Evolutionary conservation across 805 yeast species (phyloP).

Genomic region (Kluyveromyces lactis): DNA sequence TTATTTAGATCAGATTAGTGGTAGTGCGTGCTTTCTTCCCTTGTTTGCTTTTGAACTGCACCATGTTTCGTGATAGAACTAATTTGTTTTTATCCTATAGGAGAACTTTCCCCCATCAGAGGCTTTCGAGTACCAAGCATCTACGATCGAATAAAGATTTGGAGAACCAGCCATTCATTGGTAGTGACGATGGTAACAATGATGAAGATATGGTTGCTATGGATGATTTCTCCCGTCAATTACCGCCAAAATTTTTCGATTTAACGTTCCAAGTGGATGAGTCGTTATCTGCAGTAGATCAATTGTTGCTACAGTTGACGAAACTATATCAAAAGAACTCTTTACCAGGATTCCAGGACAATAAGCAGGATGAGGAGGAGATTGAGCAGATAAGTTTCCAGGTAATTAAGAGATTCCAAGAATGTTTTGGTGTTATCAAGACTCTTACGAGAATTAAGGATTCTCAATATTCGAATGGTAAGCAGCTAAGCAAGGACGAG

Average conservation of each 20-base stretch:
- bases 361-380: slow-evolving; percentile 61
- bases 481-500: slow-evolving; percentile 35
- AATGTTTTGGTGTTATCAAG: slow-evolving; percentile 69
- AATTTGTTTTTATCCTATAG: slow-evolving; percentile 82
- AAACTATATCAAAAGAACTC: slow-evolving; percentile 71
- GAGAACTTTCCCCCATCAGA: slow-evolving; percentile 74
- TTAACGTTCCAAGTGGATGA: slow-evolving; percentile 65
- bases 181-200: slow-evolving; percentile 25
- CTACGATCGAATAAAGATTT: slow-evolving; percentile 16
- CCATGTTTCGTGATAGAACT: slow-evolving; percentile 92
- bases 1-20: no score
- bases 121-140: slow-evolving; percentile 15
- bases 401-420: slow-evolving; percentile 70
- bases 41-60: no score
- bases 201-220: slow-evolving; percentile 26
- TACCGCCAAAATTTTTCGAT: slow-evolving; percentile 77
- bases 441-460: slow-evolving; percentile 42
- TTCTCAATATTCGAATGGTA: slow-evolving; percentile 31
- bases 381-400: slow-evolving; percentile 72
- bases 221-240: slow-evolving; percentile 36
- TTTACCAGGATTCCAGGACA: slow-evolving; percentile 82
- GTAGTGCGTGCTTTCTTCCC: no score
- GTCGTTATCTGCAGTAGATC: slow-evolving; percentile 43
- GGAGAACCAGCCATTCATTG: slow-evolving; percentile 41
- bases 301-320: slow-evolving; percentile 51